phyloP scores from a whole-genome alignment of 768 basidiomycete species.

The Russula sp. region DNA sequence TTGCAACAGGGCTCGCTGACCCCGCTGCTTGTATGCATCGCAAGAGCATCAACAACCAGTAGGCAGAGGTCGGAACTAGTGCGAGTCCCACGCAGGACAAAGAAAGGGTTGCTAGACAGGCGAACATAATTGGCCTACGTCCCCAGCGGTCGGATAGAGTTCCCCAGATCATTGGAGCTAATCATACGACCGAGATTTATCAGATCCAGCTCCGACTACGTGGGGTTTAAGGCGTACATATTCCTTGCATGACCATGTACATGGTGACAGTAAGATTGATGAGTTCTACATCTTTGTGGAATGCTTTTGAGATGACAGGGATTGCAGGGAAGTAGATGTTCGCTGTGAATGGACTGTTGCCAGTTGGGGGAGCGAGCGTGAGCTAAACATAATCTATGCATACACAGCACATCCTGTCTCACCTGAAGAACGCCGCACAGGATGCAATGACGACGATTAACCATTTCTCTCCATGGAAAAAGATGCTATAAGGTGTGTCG shows the following conservation, averaged over 20 bases:
- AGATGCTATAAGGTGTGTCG: constrained; percentile 39
- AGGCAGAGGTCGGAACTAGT: constrained; percentile 47
- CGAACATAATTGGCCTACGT: constrained; percentile 54
- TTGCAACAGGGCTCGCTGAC: constrained; percentile 69
- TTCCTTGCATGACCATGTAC: constrained; percentile 63
- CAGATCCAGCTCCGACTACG: not conserved
- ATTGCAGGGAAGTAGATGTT: constrained; percentile 80
- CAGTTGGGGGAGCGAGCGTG: not conserved
- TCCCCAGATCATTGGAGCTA: constrained; percentile 54
- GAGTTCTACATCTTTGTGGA: constrained; percentile 57
- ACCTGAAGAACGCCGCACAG: constrained; percentile 61
- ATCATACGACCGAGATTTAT: not conserved
- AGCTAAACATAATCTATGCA: not conserved
- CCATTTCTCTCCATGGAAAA: constrained; percentile 56
- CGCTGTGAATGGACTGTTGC: constrained; percentile 54
- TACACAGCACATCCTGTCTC: not conserved
- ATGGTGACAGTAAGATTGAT: constrained; percentile 79
- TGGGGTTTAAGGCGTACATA: constrained; percentile 35
- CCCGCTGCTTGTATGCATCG: constrained; percentile 75
- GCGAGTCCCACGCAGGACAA: constrained; percentile 60
- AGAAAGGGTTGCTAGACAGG: constrained; percentile 55
- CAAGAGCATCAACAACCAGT: constrained; percentile 76
- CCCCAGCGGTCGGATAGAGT: constrained; percentile 61
- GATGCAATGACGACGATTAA: constrained; percentile 52
- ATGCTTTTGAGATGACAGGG: constrained; percentile 53